Percentiles rank a stretch among this genome's conserved stretches.
These are phyloP conservation scores for Tolypocladium paradoxum DNA, from an alignment of 2,329 filamentous ascomycete genomes.

Conservation along the genomic window DNA sequence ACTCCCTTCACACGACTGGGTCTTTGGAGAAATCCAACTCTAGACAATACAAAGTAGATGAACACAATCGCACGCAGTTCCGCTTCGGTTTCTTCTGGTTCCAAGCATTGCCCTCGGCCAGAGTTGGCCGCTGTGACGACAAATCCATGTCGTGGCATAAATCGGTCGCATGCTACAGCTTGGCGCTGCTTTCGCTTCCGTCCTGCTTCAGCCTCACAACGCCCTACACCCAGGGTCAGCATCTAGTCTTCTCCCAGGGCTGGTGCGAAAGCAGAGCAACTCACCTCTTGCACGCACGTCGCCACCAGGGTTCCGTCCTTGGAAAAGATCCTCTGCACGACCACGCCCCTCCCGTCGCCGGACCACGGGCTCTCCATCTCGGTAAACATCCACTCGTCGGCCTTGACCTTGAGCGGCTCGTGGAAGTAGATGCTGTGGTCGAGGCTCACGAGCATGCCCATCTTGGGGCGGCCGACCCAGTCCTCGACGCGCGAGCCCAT, in stretches of 20 bases:
- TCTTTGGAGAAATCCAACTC: background rate
- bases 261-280: slow-evolving; percentile 8
- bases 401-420: slow-evolving; percentile 44
- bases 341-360: slow-evolving; percentile 65
- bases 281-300: slow-evolving; percentile 69
- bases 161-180: slow-evolving; percentile 14
- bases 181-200: slow-evolving; percentile 19
- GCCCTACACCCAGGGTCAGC: slow-evolving; percentile 23
- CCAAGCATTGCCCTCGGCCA: background rate
- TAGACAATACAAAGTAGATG: background rate
- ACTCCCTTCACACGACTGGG: background rate
- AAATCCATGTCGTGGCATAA: background rate
- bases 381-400: slow-evolving; percentile 67
- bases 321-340: slow-evolving; percentile 63
- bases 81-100: background rate
- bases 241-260: fast-evolving
- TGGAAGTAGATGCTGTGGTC: slow-evolving; percentile 67
- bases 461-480: slow-evolving; percentile 39
- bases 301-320: slow-evolving; percentile 63
- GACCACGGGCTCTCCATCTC: slow-evolving; percentile 77
- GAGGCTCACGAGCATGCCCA: slow-evolving; percentile 79
- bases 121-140: background rate
- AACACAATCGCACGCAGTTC: background rate
- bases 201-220: slow-evolving; percentile 39
- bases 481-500: slow-evolving; percentile 31